Evolutionary conservation across 345 rosid species (phyloP).

Genomic region (Diplotaxis tenuifolia): DNA sequence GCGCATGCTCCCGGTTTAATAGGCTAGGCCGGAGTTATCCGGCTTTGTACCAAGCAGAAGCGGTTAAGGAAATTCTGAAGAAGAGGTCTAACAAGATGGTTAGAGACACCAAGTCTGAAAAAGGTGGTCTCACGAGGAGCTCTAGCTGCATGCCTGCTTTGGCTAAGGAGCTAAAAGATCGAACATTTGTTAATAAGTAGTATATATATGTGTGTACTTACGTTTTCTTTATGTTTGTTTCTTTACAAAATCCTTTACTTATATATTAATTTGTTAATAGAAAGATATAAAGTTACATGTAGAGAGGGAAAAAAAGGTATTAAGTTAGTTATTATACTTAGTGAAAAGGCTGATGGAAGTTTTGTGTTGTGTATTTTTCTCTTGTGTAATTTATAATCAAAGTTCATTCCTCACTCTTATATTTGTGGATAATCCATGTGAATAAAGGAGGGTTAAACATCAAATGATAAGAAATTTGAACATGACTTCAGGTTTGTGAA

Average conservation of each 20-base stretch:
- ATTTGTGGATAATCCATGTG: constrained; percentile 6
- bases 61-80: constrained; percentile 73
- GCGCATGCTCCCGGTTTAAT: constrained; percentile 67
- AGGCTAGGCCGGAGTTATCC: constrained; percentile 72
- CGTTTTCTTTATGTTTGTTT: neutral
- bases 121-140: constrained; percentile 53
- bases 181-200: constrained; percentile 25
- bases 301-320: neutral
- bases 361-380: neutral
- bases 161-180: constrained; percentile 45
- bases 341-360: neutral
- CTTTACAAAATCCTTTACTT: neutral
- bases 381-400: neutral
- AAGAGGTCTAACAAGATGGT: constrained; percentile 40
- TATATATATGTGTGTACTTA: neutral
- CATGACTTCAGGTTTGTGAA: neutral
- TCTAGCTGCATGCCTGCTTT: constrained; percentile 77
- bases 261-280: constrained; percentile 9
- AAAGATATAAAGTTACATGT: neutral
- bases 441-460: neutral
- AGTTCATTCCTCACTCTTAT: neutral
- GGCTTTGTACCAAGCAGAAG: constrained; percentile 72
- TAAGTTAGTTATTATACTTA: neutral
- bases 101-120: constrained; percentile 41
- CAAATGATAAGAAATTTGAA: neutral